These are phyloP conservation scores for Diplosphaera chodatii DNA, from an alignment of 139 green algal species.

Conservation along the genomic window DNA sequence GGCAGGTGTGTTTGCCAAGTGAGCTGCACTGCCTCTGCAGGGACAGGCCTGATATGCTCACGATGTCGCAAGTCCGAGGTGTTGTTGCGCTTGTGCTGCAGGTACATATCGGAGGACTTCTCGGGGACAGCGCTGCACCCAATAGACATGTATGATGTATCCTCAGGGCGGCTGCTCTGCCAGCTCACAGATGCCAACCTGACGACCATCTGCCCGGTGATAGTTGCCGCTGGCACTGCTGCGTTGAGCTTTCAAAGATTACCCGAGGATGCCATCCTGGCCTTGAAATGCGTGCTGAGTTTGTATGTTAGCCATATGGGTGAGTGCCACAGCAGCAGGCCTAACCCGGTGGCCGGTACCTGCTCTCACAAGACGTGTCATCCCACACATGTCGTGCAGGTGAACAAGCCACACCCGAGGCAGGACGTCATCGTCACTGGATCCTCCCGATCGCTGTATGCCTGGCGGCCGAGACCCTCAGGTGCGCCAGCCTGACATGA, in stretches of 20 bases:
- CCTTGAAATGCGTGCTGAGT: too few species aligned
- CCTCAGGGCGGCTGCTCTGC: slow-evolving; percentile 48
- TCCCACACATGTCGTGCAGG: too few species aligned
- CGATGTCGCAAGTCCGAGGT: too few species aligned
- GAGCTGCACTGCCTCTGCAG: too few species aligned
- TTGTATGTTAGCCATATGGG: too few species aligned
- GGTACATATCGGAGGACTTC: slow-evolving; percentile 88
- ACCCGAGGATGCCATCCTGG: too few species aligned
- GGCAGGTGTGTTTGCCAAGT: slow-evolving; percentile 66
- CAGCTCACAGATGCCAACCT: slow-evolving; percentile 72
- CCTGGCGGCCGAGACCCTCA: slow-evolving; percentile 21
- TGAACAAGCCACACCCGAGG: slow-evolving; percentile 79
- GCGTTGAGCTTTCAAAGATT: too few species aligned
- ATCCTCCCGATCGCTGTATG: slow-evolving; percentile 36
- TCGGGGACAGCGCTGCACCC: slow-evolving; percentile 77
- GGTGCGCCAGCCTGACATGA: background rate
- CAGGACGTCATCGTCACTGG: slow-evolving; percentile 56
- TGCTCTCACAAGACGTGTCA: too few species aligned
- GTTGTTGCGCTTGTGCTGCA: slow-evolving; percentile 20
- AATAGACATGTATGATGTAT: slow-evolving; percentile 74
- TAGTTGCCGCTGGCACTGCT: too few species aligned
- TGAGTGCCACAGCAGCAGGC: too few species aligned
- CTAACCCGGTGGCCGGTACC: too few species aligned
- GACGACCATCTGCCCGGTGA: slow-evolving; percentile 19
- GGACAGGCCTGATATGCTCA: too few species aligned